phyloP scores from a whole-genome alignment of 306 rosid genomes.

The Casuarina cunninghamiana region DNA sequence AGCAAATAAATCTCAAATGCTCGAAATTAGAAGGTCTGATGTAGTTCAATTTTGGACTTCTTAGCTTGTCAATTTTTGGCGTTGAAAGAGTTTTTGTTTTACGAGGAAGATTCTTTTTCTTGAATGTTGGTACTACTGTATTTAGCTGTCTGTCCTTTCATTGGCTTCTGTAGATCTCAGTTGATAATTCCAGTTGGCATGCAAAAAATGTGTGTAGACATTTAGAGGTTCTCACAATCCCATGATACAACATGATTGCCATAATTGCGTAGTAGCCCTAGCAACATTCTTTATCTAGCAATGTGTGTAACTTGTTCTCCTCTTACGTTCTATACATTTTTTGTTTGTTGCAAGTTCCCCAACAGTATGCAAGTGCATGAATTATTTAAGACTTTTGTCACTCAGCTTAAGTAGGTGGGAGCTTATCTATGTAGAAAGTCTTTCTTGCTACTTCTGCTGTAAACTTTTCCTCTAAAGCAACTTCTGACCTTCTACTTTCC shows the following conservation, averaged over 20 bases:
- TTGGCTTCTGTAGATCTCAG: background rate
- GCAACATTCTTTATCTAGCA: background rate
- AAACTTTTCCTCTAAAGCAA: slow-evolving; percentile 13
- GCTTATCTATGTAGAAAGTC: slow-evolving; percentile 1
- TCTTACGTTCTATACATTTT: background rate
- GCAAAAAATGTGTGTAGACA: background rate
- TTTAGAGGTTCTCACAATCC: background rate
- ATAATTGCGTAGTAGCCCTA: background rate
- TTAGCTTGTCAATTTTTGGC: background rate
- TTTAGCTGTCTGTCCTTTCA: background rate
- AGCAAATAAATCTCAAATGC: background rate
- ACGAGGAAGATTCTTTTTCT: background rate
- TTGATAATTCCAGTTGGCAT: slow-evolving; percentile 1
- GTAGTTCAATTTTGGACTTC: background rate
- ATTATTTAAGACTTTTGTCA: background rate
- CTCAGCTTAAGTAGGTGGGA: background rate
- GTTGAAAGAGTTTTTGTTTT: background rate
- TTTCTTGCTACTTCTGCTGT: slow-evolving; percentile 13
- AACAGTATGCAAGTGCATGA: background rate
- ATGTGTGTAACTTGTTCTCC: background rate
- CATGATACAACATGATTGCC: background rate
- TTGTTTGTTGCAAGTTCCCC: background rate
- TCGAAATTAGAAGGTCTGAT: background rate
- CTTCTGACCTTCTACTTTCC: slow-evolving; percentile 2
- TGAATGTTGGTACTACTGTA: background rate